These are phyloP conservation scores for Trichosanthes cucumerina DNA, from an alignment of 306 rosid species.

Conservation along the genomic window DNA sequence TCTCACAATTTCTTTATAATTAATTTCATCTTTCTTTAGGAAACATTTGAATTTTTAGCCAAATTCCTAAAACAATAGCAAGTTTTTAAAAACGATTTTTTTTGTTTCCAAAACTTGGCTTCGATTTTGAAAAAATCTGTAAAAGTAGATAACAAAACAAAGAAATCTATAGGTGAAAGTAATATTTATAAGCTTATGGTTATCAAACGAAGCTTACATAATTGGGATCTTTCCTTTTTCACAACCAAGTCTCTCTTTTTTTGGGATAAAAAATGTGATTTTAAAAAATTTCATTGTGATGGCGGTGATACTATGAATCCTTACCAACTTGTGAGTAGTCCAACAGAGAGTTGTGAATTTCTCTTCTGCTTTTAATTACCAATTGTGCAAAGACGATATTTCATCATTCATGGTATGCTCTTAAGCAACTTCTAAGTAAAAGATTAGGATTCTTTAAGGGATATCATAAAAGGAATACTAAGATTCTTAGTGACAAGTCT, in stretches of 20 bases:
- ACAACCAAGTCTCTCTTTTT: neutral
- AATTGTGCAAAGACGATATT: neutral
- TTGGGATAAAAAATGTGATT: neutral
- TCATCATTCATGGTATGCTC: neutral
- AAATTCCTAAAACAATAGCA: too few relatives aligned
- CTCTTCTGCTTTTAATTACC: neutral
- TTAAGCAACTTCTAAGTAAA: neutral
- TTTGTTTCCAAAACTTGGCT: too few relatives aligned
- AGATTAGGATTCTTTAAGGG: neutral
- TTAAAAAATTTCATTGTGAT: neutral
- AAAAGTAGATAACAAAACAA: too few relatives aligned
- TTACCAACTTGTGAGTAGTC: neutral
- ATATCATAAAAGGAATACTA: neutral
- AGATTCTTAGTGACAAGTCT: neutral
- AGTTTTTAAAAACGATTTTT: too few relatives aligned
- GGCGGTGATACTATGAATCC: neutral
- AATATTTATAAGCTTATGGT: too few relatives aligned
- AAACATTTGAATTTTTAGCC: too few relatives aligned
- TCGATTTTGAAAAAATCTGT: too few relatives aligned
- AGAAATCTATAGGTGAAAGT: too few relatives aligned
- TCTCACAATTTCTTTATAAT: too few relatives aligned
- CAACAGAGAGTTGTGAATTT: neutral
- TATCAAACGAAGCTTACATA: neutral
- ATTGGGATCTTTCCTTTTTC: neutral
- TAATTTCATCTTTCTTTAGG: too few relatives aligned